Evolutionary conservation across 441 rosid species (phyloP), one percentile per base, ranked within the genome.

Genomic region (Bruguiera hainesii): DNA sequence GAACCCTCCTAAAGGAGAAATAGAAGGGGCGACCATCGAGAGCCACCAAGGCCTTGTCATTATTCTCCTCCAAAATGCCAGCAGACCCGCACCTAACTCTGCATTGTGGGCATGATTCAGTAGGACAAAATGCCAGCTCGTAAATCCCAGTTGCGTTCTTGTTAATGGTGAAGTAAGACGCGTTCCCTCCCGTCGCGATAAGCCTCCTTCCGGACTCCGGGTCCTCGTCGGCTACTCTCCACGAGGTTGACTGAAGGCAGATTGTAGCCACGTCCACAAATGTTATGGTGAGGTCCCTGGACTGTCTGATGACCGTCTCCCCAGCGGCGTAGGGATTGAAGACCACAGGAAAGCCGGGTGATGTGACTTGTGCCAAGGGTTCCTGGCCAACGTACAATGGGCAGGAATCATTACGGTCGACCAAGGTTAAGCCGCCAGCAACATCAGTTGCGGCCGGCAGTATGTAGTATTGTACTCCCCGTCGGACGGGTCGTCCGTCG

Each of bases 341-440:
- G 25, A 10, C 16, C 29, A 23, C 58, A 5, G 58, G 28, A 55
- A 1, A 20, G 58, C 58, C 58, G 9, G 3, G 6, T 15, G 29
- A 23, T 7, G 15, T 13, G 11, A 55, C 18, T 55, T 55, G 18
- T 55, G 58, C 58, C 58, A 55, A 26, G 28, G 58, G 58, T 55
- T 55, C 7, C 28, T 55, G 58, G 28, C 30, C 58, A 23, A 55
- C 58, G 58, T 55, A 55, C 16, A 55, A 15, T 20, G 58, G 58
- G 58, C 58, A 55, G 16, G 58, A 55, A 55, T 10, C 16, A 26
- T 55, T 55, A 30, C 29, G 58, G 16, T 55, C 7, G 28, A 55
- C 28, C 58, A 11, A 6, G 58, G 58, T 55, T 55, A 55, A 55
- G 28, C 58, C 58, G 9, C 58, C 58, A 7, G 58, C 58, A 55